phyloP scores from a whole-genome alignment of 331 rosid genomes.

The Quercus lobata region DNA sequence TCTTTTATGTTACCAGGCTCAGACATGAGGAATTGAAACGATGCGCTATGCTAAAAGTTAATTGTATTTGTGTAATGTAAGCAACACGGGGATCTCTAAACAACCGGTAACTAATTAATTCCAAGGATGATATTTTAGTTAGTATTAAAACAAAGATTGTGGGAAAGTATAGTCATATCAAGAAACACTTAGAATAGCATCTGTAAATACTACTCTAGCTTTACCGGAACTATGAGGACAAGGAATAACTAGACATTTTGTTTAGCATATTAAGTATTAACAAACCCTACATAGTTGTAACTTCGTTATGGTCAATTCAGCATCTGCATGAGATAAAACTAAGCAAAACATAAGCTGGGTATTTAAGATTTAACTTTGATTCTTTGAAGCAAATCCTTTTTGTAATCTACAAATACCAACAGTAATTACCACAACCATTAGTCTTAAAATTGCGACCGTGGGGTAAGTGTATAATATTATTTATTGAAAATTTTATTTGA shows the following conservation, averaged over 20 bases:
- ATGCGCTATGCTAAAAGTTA: conserved; percentile 1
- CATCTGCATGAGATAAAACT: too few species aligned
- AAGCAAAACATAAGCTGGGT: too few species aligned
- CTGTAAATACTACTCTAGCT: background rate
- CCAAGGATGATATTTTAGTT: background rate
- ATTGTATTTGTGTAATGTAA: background rate
- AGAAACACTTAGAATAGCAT: conserved; percentile 1
- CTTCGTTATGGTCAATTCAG: too few species aligned
- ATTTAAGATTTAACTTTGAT: too few species aligned
- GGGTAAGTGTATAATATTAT: too few species aligned
- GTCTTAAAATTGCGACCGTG: too few species aligned
- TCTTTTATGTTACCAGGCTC: conserved; percentile 15
- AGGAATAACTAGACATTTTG: background rate
- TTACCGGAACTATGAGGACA: background rate
- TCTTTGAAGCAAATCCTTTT: too few species aligned
- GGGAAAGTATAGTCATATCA: conserved; percentile 21
- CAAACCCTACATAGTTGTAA: too few species aligned
- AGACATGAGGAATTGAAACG: conserved; percentile 28
- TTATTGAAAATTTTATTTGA: too few species aligned
- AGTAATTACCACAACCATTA: too few species aligned
- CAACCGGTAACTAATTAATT: background rate
- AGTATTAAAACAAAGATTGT: background rate
- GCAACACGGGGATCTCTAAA: background rate
- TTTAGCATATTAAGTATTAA: background rate
- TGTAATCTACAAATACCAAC: too few species aligned